These are phyloP conservation scores for Arthrobotrys musiformis DNA, from an alignment of 2,329 filamentous ascomycete species.

Conservation along the genomic window DNA sequence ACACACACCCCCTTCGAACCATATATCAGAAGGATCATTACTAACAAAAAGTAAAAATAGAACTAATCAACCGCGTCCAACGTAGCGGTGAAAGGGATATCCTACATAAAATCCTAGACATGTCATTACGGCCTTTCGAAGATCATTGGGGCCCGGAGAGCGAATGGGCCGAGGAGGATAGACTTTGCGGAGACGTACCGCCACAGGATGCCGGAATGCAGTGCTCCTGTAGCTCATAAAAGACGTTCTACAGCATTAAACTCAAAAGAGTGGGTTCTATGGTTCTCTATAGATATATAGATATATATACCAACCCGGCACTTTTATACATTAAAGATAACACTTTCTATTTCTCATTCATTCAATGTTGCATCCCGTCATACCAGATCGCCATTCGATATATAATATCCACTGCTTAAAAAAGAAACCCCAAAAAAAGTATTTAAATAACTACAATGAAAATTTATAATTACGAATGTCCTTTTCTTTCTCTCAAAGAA, in stretches of 20 bases:
- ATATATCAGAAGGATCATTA: background rate
- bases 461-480: background rate
- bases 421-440: background rate
- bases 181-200: slow-evolving; percentile 88
- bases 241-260: background rate
- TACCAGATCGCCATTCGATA: too few species aligned
- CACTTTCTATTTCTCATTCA: too few species aligned
- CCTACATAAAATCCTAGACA: slow-evolving; percentile 79
- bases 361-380: too few species aligned
- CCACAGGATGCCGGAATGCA: slow-evolving; percentile 81
- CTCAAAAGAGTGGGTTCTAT: too few species aligned
- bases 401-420: too few species aligned
- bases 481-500: background rate
- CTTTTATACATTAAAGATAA: too few species aligned
- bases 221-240: slow-evolving; percentile 90
- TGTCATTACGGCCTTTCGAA: slow-evolving; percentile 84
- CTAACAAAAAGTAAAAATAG: slow-evolving; percentile 61
- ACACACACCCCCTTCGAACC: background rate
- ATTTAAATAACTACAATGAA: slow-evolving; percentile 23
- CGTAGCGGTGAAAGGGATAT: slow-evolving; percentile 83
- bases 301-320: background rate
- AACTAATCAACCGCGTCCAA: slow-evolving; percentile 89
- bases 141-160: slow-evolving; percentile 74
- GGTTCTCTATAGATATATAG: too few species aligned
- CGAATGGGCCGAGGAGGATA: slow-evolving; percentile 76